Percentiles rank a stretch among this genome's conserved stretches.
Conservation (phyloP, 768 basidiomycete genomes). For the Pleurotus tuber-regium region DNA sequence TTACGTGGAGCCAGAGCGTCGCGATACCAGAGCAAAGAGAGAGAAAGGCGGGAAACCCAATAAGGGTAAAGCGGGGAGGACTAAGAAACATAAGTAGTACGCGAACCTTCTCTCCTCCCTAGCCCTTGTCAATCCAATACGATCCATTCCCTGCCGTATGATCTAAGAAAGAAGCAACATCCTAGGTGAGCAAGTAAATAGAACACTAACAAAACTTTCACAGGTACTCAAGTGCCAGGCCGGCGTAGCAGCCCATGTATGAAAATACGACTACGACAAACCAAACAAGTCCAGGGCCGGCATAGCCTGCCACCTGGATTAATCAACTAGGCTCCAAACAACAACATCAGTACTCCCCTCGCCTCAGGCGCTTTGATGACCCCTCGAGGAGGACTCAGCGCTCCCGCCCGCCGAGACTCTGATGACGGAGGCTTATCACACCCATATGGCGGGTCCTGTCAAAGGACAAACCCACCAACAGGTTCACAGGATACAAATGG, state of each 20-base stretch:
- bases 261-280: neutral
- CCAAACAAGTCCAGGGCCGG: neutral
- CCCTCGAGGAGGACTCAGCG: neutral
- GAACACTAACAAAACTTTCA: neutral
- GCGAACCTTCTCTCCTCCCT: too few species aligned
- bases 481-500: too few species aligned
- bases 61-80: neutral
- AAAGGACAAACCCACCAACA: too few species aligned
- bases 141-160: too few species aligned
- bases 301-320: neutral
- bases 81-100: too few species aligned
- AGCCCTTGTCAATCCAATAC: too few species aligned
- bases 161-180: too few species aligned
- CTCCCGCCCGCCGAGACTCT: neutral
- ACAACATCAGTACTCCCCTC: neutral
- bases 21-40: neutral
- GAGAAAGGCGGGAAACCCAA: neutral
- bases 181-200: too few species aligned
- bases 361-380: neutral
- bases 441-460: neutral
- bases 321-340: neutral
- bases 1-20: neutral
- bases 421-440: neutral
- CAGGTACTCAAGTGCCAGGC: too few species aligned
- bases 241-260: too few species aligned